phyloP scores from a whole-genome alignment of 2,329 filamentous ascomycete genomes.

The Eutypa lata region DNA sequence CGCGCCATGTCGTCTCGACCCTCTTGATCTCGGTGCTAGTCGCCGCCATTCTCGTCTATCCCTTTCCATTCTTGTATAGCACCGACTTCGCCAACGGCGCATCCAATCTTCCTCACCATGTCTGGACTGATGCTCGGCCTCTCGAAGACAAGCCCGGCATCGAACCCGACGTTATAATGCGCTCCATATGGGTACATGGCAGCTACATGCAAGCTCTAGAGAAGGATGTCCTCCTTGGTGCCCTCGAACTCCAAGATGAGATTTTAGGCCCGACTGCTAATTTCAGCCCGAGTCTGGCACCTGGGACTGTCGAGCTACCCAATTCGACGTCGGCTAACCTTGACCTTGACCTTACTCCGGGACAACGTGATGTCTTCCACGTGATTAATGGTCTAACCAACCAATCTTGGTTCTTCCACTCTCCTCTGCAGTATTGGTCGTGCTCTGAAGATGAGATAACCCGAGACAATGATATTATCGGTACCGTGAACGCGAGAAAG shows the following conservation, averaged over 20 bases:
- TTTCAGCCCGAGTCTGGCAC: constrained; percentile 46
- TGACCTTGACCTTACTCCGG: constrained; percentile 21
- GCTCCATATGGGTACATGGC: constrained; percentile 78
- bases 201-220: constrained; percentile 76
- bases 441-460: constrained; percentile 59
- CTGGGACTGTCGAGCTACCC: constrained; percentile 23
- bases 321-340: constrained; percentile 35
- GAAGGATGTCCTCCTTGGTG: constrained; percentile 60
- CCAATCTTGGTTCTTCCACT: constrained; percentile 74
- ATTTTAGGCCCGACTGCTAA: constrained; percentile 60
- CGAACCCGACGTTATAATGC: constrained; percentile 72
- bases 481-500: constrained; percentile 66
- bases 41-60: constrained; percentile 68
- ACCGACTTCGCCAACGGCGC: constrained; percentile 69
- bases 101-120: constrained; percentile 72
- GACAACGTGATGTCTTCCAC: constrained; percentile 54
- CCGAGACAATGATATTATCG: constrained; percentile 59
- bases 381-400: constrained; percentile 58
- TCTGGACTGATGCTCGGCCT: constrained; percentile 73
- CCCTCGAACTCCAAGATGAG: constrained; percentile 67
- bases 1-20: constrained; percentile 71
- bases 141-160: constrained; percentile 49
- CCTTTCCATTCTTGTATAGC: constrained; percentile 71
- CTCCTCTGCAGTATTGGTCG: constrained; percentile 79
- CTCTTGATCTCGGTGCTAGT: constrained; percentile 71